Percentiles rank a stretch among this genome's conserved stretches.
Evolutionary conservation across 179 eudicot species (phyloP).

Genomic region (Spinacia oleracea): DNA sequence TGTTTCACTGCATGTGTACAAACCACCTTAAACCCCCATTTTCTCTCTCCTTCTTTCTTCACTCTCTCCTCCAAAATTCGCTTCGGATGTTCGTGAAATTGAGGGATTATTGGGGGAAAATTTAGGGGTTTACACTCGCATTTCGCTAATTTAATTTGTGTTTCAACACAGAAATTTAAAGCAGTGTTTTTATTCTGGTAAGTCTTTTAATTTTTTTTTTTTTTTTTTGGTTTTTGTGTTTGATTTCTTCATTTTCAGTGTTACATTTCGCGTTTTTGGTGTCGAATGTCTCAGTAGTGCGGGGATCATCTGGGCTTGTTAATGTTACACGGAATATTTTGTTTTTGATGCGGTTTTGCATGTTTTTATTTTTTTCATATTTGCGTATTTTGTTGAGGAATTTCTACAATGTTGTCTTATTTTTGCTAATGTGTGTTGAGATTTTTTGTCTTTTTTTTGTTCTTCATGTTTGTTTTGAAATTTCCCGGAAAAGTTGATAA

Average conservation of each 20-base stretch:
- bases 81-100: background rate
- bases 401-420: slow-evolving; percentile 6
- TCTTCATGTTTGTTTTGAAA: background rate
- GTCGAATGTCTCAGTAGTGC: background rate
- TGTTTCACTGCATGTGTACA: slow-evolving; percentile 8
- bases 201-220: background rate
- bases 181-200: background rate
- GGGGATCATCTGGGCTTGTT: background rate
- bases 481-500: background rate
- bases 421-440: background rate
- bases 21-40: slow-evolving; percentile 9
- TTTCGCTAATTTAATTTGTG: background rate
- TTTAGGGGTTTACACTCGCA: slow-evolving; percentile 7
- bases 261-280: background rate
- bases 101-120: background rate
- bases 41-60: background rate
- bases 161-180: background rate
- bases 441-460: background rate
- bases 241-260: background rate
- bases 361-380: slow-evolving; percentile 6
- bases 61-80: background rate
- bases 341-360: slow-evolving; percentile 3
- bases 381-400: background rate
- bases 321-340: background rate
- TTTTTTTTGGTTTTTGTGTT: background rate